phyloP scores from a whole-genome alignment of 495 filamentous ascomycete species.

The Aspergillus diversus region DNA sequence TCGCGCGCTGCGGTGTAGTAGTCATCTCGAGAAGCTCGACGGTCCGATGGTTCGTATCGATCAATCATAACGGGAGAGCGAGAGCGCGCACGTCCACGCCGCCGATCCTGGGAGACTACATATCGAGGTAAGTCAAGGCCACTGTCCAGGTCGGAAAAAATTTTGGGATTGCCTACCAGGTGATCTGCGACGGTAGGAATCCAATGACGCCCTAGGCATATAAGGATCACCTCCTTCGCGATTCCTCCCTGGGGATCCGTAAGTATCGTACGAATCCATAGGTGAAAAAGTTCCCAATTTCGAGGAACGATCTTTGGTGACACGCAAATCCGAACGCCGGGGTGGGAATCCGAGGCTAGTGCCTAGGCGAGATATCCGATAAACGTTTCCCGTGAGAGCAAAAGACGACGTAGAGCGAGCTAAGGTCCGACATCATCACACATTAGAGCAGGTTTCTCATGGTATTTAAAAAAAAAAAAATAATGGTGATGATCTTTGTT shows the following conservation, averaged over 20 bases:
- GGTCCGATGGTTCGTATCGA: slow-evolving; percentile 68
- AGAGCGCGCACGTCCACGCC: slow-evolving; percentile 61
- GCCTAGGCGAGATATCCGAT: slow-evolving; percentile 3
- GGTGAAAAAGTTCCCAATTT: not conserved
- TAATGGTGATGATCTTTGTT: slow-evolving; percentile 27
- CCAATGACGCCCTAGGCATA: slow-evolving; percentile 32
- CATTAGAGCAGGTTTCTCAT: slow-evolving; percentile 40
- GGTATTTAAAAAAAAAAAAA: slow-evolving; percentile 12
- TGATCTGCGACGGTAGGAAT: slow-evolving; percentile 54
- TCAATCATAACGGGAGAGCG: slow-evolving; percentile 73
- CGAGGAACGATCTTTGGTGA: not conserved
- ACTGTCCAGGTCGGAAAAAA: not conserved
- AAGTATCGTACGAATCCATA: slow-evolving; percentile 52
- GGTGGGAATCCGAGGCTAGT: not conserved
- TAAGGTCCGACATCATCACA: slow-evolving; percentile 46
- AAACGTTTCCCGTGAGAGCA: not conserved
- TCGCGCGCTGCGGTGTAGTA: slow-evolving; percentile 62
- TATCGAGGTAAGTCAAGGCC: not conserved
- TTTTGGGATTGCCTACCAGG: slow-evolving; percentile 48
- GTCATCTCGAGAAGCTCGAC: slow-evolving; percentile 53
- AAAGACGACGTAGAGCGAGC: slow-evolving; percentile 29
- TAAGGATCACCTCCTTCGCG: slow-evolving; percentile 45
- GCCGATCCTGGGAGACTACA: slow-evolving; percentile 52
- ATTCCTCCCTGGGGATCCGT: slow-evolving; percentile 43
- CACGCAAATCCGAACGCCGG: not conserved